Base-by-base conservation (phyloP, 2,329 filamentous ascomycete species). In the Pyricularia sp. region DNA sequence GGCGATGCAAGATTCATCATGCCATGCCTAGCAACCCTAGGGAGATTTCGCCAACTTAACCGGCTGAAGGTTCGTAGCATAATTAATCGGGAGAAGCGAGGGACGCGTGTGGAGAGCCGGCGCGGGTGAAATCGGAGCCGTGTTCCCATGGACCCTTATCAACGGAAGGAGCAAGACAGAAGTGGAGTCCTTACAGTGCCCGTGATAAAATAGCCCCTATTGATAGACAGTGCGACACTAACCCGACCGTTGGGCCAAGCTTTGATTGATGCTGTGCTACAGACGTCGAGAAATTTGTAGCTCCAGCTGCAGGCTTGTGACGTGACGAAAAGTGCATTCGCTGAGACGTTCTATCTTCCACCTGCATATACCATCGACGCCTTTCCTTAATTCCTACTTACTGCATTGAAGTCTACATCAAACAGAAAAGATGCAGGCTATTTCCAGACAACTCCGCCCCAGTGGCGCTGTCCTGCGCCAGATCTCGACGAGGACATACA, bases 391-490 rank as follows among this genome's bases (percentile, higher is more conserved):
- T 28, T 28, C 13, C 55, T 19, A 28, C 28, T 24, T 28, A 16
- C 24, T 19, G 5, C 12, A 59, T 28, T 24, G 55, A 59, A 13
- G 19, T 40, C 63, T 67, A 62, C 13, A 28, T 28, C 28, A 28
- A 16, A 26, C 1, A 65, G 62, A 64, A 79, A 86, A 75, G 73
- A 96, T 96, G 93, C 91, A 96, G 85, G 88, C 91, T 74, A 81
- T 96, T 78, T 83, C 88, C 75, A 87, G 89, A 84, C 86, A 86
- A 75, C 75, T 77, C 73, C 78, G 83, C 83, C 81, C 87, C 83
- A 80, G 87, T 82, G 79, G 78, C 88, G 81, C 84, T 82, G 84
- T 79, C 78, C 84, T 82, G 81, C 86, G 78, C 83, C 88, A 83
- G 72, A 73, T 79, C 68, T 76, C 81, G 74, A 84, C 85, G 76